A percentile compares a stretch with the other conserved stretches of the same genome.
Conservation (phyloP, 139 green algal genomes). For the Nannochloris sp. region DNA sequence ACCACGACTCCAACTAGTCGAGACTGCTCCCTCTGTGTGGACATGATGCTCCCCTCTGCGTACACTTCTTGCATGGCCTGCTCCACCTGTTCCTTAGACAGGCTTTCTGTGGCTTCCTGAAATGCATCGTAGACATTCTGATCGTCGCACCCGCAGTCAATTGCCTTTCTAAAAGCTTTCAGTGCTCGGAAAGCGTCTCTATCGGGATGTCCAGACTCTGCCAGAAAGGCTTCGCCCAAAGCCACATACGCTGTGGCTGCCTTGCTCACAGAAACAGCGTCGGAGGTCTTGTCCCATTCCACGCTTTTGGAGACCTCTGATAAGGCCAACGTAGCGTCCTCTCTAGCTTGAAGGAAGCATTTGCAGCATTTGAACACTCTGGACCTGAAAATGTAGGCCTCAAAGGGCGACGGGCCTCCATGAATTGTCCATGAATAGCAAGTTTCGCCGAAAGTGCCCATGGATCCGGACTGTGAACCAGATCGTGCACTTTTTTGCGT, state of each 20-base stretch:
- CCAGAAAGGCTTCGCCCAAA: slow-evolving; percentile 20
- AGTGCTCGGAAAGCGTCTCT: slow-evolving; percentile 8
- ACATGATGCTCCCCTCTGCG: neutral
- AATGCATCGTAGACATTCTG: slow-evolving; percentile 9
- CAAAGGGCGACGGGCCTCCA: neutral
- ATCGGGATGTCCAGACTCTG: slow-evolving; percentile 28
- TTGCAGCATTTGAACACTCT: slow-evolving; percentile 13
- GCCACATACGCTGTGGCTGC: neutral
- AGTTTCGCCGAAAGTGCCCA: no score
- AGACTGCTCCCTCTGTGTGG: no score
- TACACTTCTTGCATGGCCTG: slow-evolving; percentile 14
- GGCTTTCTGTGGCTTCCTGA: slow-evolving; percentile 13
- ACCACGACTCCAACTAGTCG: no score
- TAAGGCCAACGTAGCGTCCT: slow-evolving; percentile 8
- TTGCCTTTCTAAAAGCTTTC: slow-evolving; percentile 17
- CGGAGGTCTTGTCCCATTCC: neutral
- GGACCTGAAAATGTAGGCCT: slow-evolving; percentile 23
- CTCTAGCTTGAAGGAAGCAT: slow-evolving; percentile 29
- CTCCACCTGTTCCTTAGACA: slow-evolving; percentile 20
- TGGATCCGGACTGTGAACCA: no score
- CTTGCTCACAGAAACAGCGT: neutral
- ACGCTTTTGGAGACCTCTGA: neutral
- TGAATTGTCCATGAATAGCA: no score
- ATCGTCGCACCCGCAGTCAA: slow-evolving; percentile 7
- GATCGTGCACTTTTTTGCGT: no score